Evolutionary conservation across 169 alveolate species (phyloP).

Genomic region (Babesia divergens): DNA sequence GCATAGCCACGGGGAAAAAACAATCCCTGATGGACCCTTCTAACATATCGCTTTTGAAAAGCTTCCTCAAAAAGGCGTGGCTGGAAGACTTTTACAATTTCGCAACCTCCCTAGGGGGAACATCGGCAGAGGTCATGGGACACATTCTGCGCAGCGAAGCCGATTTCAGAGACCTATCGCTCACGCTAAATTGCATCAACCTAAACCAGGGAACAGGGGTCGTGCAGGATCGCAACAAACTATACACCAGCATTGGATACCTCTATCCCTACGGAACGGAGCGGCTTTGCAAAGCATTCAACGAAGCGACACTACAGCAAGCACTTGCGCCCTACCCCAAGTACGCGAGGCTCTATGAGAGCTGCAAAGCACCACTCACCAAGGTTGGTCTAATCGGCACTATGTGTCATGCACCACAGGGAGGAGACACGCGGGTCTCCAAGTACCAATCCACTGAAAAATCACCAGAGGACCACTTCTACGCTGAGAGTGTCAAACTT

Average conservation of each 20-base stretch:
- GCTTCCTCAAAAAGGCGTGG: constrained; percentile 92
- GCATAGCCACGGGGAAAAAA: constrained; percentile 54
- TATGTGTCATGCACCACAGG: too few species aligned
- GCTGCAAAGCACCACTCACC: constrained; percentile 76
- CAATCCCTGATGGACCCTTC: constrained; percentile 62
- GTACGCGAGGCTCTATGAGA: constrained; percentile 84
- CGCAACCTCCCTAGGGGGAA: constrained; percentile 83
- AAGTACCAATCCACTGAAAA: constrained; percentile 54
- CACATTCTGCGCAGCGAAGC: constrained; percentile 86
- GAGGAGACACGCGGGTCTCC: constrained; percentile 13
- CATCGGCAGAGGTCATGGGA: constrained; percentile 89
- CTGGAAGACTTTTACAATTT: constrained; percentile 91
- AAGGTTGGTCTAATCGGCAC: constrained; percentile 15
- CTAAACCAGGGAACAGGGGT: constrained; percentile 35
- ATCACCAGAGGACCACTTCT: constrained; percentile 93
- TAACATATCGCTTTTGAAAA: constrained; percentile 86
- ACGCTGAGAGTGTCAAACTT: constrained; percentile 89
- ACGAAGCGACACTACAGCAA: constrained; percentile 85
- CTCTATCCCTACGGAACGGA: constrained; percentile 90
- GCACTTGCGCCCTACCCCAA: constrained; percentile 86
- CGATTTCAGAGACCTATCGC: constrained; percentile 80
- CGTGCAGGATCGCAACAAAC: constrained; percentile 81
- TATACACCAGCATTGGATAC: constrained; percentile 87
- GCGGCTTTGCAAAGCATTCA: constrained; percentile 85
- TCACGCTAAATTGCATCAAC: constrained; percentile 77